phyloP scores from a whole-genome alignment of 192 early-diverging fungal species.

The Mortierella claussenii region DNA sequence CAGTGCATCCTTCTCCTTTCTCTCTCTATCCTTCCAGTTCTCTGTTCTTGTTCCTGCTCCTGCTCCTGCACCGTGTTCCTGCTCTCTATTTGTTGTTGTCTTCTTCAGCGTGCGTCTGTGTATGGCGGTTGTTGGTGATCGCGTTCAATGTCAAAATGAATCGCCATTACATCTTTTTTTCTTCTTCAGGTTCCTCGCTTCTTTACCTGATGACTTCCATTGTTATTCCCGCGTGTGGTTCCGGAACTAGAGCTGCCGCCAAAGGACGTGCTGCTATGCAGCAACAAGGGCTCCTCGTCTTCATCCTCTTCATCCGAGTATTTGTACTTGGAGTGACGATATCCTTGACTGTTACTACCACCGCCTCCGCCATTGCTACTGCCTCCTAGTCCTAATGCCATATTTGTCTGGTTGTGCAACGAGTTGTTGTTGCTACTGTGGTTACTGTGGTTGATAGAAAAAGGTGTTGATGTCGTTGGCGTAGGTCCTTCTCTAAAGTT shows the following conservation, averaged over 20 bases:
- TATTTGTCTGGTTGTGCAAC: neutral
- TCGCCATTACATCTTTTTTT: neutral
- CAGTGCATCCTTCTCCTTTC: no score
- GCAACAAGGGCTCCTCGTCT: conserved; percentile 36
- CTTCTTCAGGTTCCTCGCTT: neutral
- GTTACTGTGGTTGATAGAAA: conserved; percentile 7
- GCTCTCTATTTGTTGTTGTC: no score
- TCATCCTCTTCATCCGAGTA: conserved; percentile 48
- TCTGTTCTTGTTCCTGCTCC: no score
- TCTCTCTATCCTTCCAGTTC: no score
- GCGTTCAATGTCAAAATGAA: no score
- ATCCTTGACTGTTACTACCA: conserved; percentile 22
- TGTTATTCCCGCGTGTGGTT: conserved; percentile 13
- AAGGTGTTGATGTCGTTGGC: conserved; percentile 15
- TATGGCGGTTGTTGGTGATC: no score
- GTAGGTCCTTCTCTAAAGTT: conserved; percentile 18
- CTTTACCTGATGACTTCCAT: conserved; percentile 13
- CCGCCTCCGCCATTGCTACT: conserved; percentile 6
- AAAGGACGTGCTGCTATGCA: conserved; percentile 46
- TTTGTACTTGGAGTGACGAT: conserved; percentile 38
- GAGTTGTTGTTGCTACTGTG: conserved; percentile 14
- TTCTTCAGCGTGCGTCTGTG: no score
- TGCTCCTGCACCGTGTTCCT: no score
- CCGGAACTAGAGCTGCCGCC: conserved; percentile 28
- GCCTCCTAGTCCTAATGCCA: conserved; percentile 25